Evolutionary conservation across 2,329 filamentous ascomycete species (phyloP).

Genomic region (Exophiala aquamarina): DNA sequence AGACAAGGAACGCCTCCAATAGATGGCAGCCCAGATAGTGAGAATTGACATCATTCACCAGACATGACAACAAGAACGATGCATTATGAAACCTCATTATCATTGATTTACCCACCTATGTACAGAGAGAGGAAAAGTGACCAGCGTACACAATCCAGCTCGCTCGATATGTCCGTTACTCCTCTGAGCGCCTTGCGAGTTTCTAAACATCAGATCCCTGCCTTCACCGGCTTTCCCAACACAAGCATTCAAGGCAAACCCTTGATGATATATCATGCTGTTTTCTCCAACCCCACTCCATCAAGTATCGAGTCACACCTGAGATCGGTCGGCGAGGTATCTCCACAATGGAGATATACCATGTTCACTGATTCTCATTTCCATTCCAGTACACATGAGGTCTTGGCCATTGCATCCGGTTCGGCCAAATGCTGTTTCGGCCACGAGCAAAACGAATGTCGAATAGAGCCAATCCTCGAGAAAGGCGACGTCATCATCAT

Average conservation of each 20-base stretch:
- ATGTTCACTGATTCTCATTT: constrained; percentile 69
- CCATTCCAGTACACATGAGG: constrained; percentile 67
- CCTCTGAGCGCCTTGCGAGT: constrained; percentile 54
- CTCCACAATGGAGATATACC: constrained; percentile 66
- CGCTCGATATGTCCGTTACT: constrained; percentile 36
- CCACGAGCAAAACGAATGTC: constrained; percentile 59
- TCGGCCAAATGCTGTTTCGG: constrained; percentile 65
- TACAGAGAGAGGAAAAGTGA: too few relatives aligned
- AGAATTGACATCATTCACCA: too few relatives aligned
- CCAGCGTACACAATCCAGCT: background rate
- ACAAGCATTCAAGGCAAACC: constrained; percentile 64
- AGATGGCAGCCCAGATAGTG: too few relatives aligned
- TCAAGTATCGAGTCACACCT: constrained; percentile 59
- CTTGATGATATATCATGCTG: constrained; percentile 64
- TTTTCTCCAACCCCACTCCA: constrained; percentile 50
- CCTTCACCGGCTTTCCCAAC: constrained; percentile 60
- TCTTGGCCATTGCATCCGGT: constrained; percentile 61
- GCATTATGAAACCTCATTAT: too few relatives aligned
- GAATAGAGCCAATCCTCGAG: constrained; percentile 56
- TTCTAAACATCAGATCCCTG: constrained; percentile 60
- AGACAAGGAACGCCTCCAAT: too few relatives aligned
- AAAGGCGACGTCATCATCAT: constrained; percentile 65
- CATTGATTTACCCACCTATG: too few relatives aligned
- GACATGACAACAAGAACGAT: too few relatives aligned
- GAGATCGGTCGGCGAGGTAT: constrained; percentile 52